phyloP scores from a whole-genome alignment of 441 rosid species.

The Adansonia gregorii region DNA sequence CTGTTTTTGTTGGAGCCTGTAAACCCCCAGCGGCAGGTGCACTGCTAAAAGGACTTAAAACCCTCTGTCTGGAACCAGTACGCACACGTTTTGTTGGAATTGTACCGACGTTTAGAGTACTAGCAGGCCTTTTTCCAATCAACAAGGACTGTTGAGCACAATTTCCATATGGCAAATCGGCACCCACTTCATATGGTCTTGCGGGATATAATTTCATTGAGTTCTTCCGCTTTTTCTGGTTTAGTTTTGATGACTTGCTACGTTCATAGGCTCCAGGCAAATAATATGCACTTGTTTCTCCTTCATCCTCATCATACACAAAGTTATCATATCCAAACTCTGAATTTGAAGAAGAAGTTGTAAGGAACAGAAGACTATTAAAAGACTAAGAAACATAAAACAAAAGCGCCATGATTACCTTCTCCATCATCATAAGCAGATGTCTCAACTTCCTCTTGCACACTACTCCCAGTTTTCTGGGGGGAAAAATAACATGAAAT shows the following conservation, averaged over 20 bases:
- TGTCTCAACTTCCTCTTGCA: conserved; percentile 91
- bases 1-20: conserved; percentile 66
- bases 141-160: conserved; percentile 52
- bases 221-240: conserved; percentile 71
- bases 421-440: conserved; percentile 67
- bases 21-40: conserved; percentile 57
- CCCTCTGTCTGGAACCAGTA: conserved; percentile 90
- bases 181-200: conserved; percentile 70
- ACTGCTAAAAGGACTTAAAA: conserved; percentile 63
- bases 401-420: conserved; percentile 53
- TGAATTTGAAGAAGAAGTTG: conserved; percentile 41
- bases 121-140: conserved; percentile 72
- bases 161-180: conserved; percentile 62
- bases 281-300: conserved; percentile 78
- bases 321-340: conserved; percentile 62
- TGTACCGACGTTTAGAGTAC: conserved; percentile 61
- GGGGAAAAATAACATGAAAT: conserved; percentile 20
- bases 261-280: conserved; percentile 67
- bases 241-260: conserved; percentile 54
- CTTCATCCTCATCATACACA: conserved; percentile 86
- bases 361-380: conserved; percentile 34
- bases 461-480: conserved; percentile 77
- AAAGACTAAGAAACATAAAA: conserved; percentile 29
- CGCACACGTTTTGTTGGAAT: conserved; percentile 94
- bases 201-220: conserved; percentile 52